Conservation (phyloP, 1,284 basidiomycete genomes). For the Melampsora abietis-canadensis region DNA sequence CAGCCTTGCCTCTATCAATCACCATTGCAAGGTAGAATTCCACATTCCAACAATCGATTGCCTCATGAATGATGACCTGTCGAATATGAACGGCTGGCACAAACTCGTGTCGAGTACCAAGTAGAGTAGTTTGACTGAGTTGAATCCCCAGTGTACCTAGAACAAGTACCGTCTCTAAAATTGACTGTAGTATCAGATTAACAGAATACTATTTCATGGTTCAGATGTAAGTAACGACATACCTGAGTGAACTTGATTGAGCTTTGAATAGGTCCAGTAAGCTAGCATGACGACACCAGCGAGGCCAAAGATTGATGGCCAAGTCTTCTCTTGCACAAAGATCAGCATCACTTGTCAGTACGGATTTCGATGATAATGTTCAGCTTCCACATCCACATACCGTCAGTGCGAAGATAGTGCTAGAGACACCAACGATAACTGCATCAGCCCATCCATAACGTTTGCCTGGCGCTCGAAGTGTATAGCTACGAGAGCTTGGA, state of each 20-base stretch:
- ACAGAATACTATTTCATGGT: neutral
- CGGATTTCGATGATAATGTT: neutral
- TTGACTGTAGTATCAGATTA: neutral
- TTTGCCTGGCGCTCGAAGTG: neutral
- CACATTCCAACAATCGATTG: slow-evolving; percentile 37
- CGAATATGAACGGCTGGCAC: slow-evolving; percentile 21
- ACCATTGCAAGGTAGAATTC: slow-evolving; percentile 34
- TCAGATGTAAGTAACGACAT: neutral
- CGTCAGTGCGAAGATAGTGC: neutral
- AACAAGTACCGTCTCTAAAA: slow-evolving; percentile 23
- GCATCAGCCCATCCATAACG: neutral
- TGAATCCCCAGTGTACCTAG: slow-evolving; percentile 32
- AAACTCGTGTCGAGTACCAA: slow-evolving; percentile 9
- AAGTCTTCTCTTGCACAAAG: slow-evolving; percentile 7
- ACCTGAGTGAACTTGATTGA: slow-evolving; percentile 26
- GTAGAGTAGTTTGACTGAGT: slow-evolving; percentile 13
- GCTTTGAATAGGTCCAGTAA: slow-evolving; percentile 8
- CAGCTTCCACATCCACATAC: neutral
- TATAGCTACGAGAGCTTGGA: neutral
- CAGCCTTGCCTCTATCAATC: slow-evolving; percentile 6
- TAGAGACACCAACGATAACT: neutral
- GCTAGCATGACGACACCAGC: neutral
- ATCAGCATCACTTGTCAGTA: neutral
- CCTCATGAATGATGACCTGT: slow-evolving; percentile 40
- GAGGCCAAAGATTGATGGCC: slow-evolving; percentile 13